Conservation (phyloP, 83 land plant species). For the Picea abies region DNA sequence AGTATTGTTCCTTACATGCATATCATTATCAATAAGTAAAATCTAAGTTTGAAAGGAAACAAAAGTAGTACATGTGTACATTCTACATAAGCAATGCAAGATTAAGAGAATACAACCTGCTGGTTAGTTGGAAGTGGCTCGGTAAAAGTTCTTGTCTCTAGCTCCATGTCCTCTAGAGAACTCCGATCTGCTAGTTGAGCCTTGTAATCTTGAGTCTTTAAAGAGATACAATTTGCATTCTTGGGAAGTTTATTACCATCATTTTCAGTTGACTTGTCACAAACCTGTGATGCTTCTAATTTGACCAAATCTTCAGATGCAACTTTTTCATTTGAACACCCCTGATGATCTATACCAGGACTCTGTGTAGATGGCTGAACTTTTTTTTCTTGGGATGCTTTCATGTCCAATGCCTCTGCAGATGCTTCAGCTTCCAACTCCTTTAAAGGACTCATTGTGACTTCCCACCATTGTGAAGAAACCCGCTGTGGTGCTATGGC, state of each 20-base stretch:
- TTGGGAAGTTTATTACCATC: too few species aligned
- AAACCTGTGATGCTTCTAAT: neutral
- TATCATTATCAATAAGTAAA: neutral
- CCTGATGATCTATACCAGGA: neutral
- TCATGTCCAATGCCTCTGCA: conserved; percentile 26
- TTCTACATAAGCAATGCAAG: neutral
- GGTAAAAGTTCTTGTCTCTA: conserved; percentile 79
- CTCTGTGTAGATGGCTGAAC: neutral
- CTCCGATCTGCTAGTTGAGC: conserved; percentile 25
- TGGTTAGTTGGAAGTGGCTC: conserved; percentile 99
- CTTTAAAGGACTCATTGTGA: conserved; percentile 73
- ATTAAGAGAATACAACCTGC: conserved; percentile 51
- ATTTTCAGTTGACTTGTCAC: neutral
- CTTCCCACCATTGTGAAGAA: conserved; percentile 81
- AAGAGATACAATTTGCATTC: too few species aligned
- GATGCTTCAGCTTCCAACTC: conserved; percentile 72
- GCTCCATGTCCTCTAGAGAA: conserved; percentile 92
- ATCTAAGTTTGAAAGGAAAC: neutral
- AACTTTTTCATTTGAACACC: neutral
- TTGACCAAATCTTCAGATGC: conserved; percentile 7
- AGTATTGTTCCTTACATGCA: neutral
- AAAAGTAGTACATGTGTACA: conserved; percentile 2
- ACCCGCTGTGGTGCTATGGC: conserved; percentile 65
- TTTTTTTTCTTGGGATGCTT: conserved; percentile 6
- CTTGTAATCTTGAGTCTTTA: neutral